Evolutionary conservation across 805 yeast genomes (phyloP), one percentile per base, ranked within the genome.

Genomic region (Spathaspora girioi): DNA sequence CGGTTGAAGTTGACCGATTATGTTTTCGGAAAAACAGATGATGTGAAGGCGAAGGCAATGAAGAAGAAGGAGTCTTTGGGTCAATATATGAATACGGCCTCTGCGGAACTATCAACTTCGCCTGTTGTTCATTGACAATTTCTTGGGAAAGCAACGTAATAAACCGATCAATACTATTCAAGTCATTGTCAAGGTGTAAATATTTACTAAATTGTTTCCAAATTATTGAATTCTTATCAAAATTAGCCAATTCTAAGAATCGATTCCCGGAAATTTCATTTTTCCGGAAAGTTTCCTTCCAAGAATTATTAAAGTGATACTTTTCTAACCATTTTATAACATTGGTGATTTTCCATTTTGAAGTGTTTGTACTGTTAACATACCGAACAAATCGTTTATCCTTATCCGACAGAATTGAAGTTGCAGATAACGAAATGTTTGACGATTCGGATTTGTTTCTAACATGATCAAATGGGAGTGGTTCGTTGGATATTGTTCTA

Each of bases 331-430:
- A 91, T 46, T 70, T 63, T 0, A 76, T 53, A 0, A 90, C 92
- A 48, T 87, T 75, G n/a, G 77, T 81, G 55, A 79, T 69, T 1
- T 85, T 81, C 97, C 97, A 90, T 52, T 81, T 84, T 14, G 55
- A 55, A 14, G 52, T 84, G 15, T 66, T 75, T 1, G 71, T 69
- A 43, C 64, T 69, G 76, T 73, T 73, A 20, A 75, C 77, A 56
- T 74, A 74, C 38, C 75, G 58, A 23, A 71, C 70, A 56, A 73
- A 74, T 43, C 79, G 56, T 58, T 70, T 70, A 53, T 70, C 74
- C 32, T 60, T 62, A 38, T 66, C 63, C 15, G 61, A 49, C 6
- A 66, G 50, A 9, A 61, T 59, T 1, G 69, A 66, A 1, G 75
- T 66, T 1, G 75, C 69, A 1, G 64, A 54, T 49, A 57, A 62